Percentiles rank a stretch among this genome's conserved stretches.
Conservation (phyloP, 495 filamentous ascomycete species). For the Hypoxylon subgilvum region DNA sequence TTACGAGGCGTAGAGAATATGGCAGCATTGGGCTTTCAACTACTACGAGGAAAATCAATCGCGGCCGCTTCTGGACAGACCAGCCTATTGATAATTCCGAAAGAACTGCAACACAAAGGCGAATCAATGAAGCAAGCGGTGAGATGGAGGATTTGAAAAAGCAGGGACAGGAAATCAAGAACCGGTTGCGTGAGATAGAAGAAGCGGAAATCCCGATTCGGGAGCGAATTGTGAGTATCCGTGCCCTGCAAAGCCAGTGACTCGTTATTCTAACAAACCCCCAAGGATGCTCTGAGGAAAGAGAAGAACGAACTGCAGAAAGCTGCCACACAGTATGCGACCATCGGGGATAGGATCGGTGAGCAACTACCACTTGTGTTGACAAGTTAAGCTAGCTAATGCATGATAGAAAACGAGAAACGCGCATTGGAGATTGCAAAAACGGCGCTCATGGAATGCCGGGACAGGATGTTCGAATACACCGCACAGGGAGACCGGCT, state of each 20-base stretch:
- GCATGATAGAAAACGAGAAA: conserved; percentile 58
- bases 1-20: conserved; percentile 75
- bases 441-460: conserved; percentile 44
- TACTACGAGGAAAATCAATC: conserved; percentile 57
- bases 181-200: conserved; percentile 42
- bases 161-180: conserved; percentile 48
- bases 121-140: conserved; percentile 41
- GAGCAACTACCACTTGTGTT: conserved; percentile 35
- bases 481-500: conserved; percentile 61
- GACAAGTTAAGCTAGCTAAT: conserved; percentile 21
- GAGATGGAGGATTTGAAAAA: conserved; percentile 44
- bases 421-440: conserved; percentile 52
- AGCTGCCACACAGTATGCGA: conserved; percentile 64
- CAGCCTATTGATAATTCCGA: conserved; percentile 71
- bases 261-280: conserved; percentile 33
- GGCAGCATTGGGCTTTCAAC: conserved; percentile 72
- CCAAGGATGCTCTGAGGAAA: conserved; percentile 41
- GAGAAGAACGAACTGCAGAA: conserved; percentile 63
- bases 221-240: conserved; percentile 42
- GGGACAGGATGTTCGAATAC: conserved; percentile 43
- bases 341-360: conserved; percentile 75
- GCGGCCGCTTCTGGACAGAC: conserved; percentile 73
- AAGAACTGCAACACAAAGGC: conserved; percentile 56
- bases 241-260: neutral
- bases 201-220: conserved; percentile 13